A percentile compares a stretch with the other conserved stretches of the same genome.
Conservation (phyloP, 2,329 filamentous ascomycete species). For the Dactylonectria estremocensis region DNA sequence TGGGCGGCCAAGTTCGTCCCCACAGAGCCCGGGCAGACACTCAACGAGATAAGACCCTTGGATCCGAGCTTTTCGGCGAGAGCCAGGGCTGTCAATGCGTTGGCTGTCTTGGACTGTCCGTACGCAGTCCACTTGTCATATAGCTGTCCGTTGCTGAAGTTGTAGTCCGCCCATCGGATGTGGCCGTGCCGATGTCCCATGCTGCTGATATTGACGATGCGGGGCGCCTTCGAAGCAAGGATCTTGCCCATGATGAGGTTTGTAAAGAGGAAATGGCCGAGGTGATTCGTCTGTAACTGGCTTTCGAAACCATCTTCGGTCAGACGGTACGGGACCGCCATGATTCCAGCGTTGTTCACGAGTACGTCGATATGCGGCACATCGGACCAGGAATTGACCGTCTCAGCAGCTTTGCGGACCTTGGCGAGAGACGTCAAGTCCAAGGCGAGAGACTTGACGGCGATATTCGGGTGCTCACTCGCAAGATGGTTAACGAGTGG, state of each 20-base stretch:
- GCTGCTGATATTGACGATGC: slow-evolving; percentile 57
- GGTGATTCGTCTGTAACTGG: slow-evolving; percentile 60
- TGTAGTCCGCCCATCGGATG: slow-evolving; percentile 51
- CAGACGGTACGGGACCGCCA: slow-evolving; percentile 48
- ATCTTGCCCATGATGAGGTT: slow-evolving; percentile 59
- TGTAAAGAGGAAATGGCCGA: slow-evolving; percentile 61
- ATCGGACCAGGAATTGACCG: slow-evolving; percentile 24
- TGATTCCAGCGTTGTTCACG: slow-evolving; percentile 59
- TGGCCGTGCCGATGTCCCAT: slow-evolving; percentile 42
- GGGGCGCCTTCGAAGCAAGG: slow-evolving; percentile 47
- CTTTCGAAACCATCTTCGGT: slow-evolving; percentile 56
- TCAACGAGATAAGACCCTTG: slow-evolving; percentile 23
- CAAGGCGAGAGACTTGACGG: slow-evolving; percentile 52
- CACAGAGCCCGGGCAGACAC: slow-evolving; percentile 28
- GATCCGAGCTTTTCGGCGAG: slow-evolving; percentile 36
- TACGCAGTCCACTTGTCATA: slow-evolving; percentile 48
- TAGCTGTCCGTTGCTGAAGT: slow-evolving; percentile 43
- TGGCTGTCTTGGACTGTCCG: slow-evolving; percentile 54
- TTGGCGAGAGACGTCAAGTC: slow-evolving; percentile 51
- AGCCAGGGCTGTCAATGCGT: slow-evolving; percentile 29
- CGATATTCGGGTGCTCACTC: neutral
- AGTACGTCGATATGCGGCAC: slow-evolving; percentile 48
- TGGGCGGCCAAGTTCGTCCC: slow-evolving; percentile 11
- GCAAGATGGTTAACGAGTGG: neutral
- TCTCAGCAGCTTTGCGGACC: slow-evolving; percentile 47